Conservation (phyloP, 768 basidiomycete genomes). For the Auricularia sp. region DNA sequence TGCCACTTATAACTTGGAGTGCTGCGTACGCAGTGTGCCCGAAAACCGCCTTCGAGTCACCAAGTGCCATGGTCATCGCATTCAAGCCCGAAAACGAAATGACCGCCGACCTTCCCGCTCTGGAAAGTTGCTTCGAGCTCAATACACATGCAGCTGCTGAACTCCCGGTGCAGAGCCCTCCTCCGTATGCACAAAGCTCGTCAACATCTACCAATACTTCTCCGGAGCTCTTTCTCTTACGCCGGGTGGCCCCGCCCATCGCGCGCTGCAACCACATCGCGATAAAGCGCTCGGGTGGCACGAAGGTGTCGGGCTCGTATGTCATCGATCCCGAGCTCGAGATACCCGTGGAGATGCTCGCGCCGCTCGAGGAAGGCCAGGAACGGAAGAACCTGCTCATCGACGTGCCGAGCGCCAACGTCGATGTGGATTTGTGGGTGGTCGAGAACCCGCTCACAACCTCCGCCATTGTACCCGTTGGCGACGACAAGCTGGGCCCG, state of each 20-base stretch:
- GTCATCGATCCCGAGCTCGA: slow-evolving; percentile 2
- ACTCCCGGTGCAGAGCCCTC: no score
- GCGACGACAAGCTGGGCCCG: neutral
- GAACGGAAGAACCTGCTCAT: neutral
- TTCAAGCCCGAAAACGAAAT: no score
- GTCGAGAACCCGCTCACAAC: neutral
- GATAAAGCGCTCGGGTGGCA: neutral
- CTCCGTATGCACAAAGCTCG: no score
- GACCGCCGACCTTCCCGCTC: no score
- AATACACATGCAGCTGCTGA: no score
- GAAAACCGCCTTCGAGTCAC: no score
- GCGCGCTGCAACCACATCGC: neutral
- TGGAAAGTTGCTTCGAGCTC: no score
- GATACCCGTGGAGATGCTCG: neutral
- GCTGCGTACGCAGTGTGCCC: no score
- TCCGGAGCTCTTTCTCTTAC: neutral
- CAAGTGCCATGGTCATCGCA: no score
- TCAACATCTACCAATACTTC: no score
- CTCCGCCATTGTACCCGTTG: neutral
- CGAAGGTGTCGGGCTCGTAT: neutral
- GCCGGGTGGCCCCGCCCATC: neutral
- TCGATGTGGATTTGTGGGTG: neutral
- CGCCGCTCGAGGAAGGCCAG: neutral
- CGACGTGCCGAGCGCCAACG: neutral
- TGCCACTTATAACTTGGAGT: no score